Percentiles rank a stretch among this genome's conserved stretches.
Conservation (phyloP, 305 asterid genomes). For the Solanum hybrid region DNA sequence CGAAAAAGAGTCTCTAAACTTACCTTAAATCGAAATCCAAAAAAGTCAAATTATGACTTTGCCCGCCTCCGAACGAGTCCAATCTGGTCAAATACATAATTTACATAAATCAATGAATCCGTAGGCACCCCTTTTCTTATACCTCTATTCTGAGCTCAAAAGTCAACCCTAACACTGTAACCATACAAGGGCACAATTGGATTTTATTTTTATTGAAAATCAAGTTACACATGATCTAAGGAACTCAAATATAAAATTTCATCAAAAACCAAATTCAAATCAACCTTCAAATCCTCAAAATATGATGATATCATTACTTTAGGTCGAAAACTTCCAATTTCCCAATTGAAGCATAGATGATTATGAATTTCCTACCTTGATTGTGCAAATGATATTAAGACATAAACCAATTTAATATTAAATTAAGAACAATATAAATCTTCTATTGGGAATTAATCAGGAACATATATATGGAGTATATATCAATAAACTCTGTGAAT, state of each 20-base stretch:
- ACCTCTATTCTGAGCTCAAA: not conserved
- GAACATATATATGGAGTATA: not conserved
- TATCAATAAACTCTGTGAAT: not conserved
- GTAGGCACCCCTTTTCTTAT: not conserved
- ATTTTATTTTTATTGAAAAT: not conserved
- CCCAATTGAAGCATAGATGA: not conserved
- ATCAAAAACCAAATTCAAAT: not conserved
- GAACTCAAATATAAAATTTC: not conserved
- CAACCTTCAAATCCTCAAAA: not conserved
- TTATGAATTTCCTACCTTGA: not conserved
- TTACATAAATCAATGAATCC: too few species aligned
- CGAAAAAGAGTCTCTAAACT: not conserved
- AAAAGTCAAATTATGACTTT: too few species aligned
- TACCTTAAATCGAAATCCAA: too few species aligned
- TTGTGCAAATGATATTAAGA: too few species aligned
- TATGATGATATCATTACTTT: not conserved
- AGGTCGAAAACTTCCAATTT: not conserved
- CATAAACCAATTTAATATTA: not conserved
- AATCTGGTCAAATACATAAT: not conserved
- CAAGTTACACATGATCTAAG: not conserved
- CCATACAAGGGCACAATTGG: not conserved
- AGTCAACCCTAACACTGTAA: not conserved
- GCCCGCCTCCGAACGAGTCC: not conserved
- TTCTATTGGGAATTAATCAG: not conserved
- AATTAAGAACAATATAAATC: not conserved